Base-by-base conservation (phyloP, 2,329 filamentous ascomycete species). In the Phialophora verrucosa region DNA sequence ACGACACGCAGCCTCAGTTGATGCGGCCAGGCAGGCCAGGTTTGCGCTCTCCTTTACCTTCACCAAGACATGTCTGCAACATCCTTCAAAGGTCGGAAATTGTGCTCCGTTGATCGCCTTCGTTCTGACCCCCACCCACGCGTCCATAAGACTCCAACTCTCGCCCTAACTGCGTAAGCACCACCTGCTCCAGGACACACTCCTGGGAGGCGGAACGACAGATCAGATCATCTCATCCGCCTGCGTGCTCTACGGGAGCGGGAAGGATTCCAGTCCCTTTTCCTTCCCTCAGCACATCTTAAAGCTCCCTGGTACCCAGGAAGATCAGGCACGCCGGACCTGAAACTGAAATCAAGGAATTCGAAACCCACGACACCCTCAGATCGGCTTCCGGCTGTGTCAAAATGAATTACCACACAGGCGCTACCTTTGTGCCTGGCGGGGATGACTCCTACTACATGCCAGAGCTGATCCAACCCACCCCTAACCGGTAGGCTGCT, bases 401-500 rank as follows among this genome's bases (percentile, higher is more conserved):
- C 60, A 55, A 59, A 59, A 73, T 73, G 71, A 67, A 58, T 38
- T 73, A 72, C 65, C 63, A 71, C 49, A 73, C 70, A 55, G 82
- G 83, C 67, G 88, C 89, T 64, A 91, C 88, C 57, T 91, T 89
- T 77, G 84, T 88, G 76, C 89, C 89, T 72, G 88, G 88, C 72
- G 85, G 85, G 59, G 82, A 84, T 71, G 88, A 91, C 79, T 87
- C 90, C 77, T 90, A 87, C 77, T 88, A 88, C 76, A 86, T 90
- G 83, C 86, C 87, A 70, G 88, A 90, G 78, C 81, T 91, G 74
- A 84, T 90, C 71, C 89, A 89, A 74, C 89, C 89, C 63, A 84
- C 87, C 73, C 89, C 89, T 69, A 88, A 91, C 81, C 85, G 89
- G 88, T 90, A 80, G 73, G 83, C 31, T 62, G 63, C 27, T 63